A percentile compares a stretch with the other conserved stretches of the same genome.
Evolutionary conservation across 441 rosid genomes (phyloP).

Genomic region (Erodium moschatum): DNA sequence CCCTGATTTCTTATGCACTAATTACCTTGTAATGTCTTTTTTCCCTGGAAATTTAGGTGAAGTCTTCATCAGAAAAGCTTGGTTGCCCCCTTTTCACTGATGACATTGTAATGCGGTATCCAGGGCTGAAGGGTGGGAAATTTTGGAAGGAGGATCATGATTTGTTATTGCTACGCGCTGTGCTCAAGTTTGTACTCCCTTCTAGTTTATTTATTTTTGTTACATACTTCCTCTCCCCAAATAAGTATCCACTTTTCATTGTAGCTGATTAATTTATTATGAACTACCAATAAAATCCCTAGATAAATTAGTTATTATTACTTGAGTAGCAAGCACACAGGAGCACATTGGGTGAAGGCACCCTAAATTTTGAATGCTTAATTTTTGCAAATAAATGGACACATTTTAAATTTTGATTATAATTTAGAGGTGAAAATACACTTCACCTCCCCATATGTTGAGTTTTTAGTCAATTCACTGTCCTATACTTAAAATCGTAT

Average conservation of each 20-base stretch:
- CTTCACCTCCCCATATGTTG: no score
- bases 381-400: background rate
- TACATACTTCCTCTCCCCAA: no score
- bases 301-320: no score
- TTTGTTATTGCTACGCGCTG: slow-evolving; percentile 60
- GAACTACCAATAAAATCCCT: no score
- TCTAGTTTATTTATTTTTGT: slow-evolving; percentile 9
- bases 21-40: background rate
- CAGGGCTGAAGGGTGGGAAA: slow-evolving; percentile 76
- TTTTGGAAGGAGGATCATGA: slow-evolving; percentile 95
- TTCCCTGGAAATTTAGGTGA: slow-evolving; percentile 40
- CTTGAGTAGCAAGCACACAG: no score
- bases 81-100: slow-evolving; percentile 45
- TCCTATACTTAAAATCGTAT: no score
- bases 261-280: no score
- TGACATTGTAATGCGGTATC: slow-evolving; percentile 60
- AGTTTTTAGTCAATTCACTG: no score
- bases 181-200: slow-evolving; percentile 54
- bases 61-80: slow-evolving; percentile 47
- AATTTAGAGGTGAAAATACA: no score
- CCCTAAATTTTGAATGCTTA: background rate
- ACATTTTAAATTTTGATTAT: no score
- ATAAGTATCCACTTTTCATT: no score
- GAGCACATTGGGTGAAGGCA: no score
- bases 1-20: background rate